These are phyloP conservation scores for Kwoniella heveanensis DNA, from an alignment of 768 basidiomycete genomes.

Conservation along the genomic window DNA sequence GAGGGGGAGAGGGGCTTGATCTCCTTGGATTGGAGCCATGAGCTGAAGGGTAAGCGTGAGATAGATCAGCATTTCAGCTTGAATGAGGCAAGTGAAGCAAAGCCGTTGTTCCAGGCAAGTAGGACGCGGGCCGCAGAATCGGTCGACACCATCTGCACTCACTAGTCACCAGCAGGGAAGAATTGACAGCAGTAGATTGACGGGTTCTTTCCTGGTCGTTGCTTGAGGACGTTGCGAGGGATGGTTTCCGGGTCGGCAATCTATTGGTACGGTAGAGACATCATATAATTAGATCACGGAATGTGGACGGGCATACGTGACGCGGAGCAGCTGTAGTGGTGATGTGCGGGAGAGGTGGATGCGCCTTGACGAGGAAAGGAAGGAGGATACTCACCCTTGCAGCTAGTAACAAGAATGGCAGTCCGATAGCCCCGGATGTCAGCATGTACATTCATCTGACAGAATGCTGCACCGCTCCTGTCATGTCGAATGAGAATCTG, in stretches of 20 bases:
- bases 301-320: no score
- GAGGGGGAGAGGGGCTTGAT: slow-evolving; percentile 73
- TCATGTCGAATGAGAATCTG: neutral
- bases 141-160: slow-evolving; percentile 56
- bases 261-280: slow-evolving; percentile 57
- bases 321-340: no score
- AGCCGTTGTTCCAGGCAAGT: neutral
- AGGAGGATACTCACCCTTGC: slow-evolving; percentile 36
- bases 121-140: no score
- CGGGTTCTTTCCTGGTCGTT: slow-evolving; percentile 76
- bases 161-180: slow-evolving; percentile 95
- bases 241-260: slow-evolving; percentile 74
- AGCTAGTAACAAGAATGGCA: slow-evolving; percentile 22
- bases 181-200: slow-evolving; percentile 74
- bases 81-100: no score
- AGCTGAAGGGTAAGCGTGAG: slow-evolving; percentile 59
- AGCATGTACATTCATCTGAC: neutral
- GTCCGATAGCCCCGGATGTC: neutral
- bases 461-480: neutral
- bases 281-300: no score
- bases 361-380: neutral
- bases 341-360: neutral
- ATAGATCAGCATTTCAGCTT: neutral
- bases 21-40: slow-evolving; percentile 82
- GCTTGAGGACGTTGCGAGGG: slow-evolving; percentile 65